Evolutionary conservation across 176 grass and related monocot genomes (phyloP).

Genomic region (Aegilops bicornis): DNA sequence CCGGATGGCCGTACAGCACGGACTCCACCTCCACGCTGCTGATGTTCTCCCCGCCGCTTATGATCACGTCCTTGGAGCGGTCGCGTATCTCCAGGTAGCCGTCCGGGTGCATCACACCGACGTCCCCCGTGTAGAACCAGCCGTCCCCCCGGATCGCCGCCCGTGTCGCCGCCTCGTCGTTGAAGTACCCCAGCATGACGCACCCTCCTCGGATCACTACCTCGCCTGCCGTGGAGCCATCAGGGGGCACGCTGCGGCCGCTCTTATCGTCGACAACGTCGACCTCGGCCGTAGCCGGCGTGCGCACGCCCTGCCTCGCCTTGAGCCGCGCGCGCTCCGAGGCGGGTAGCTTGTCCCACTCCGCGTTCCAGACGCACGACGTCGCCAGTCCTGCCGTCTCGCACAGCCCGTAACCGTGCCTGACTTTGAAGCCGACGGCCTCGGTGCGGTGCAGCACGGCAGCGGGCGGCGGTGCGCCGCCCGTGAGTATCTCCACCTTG

Average conservation of each 20-base stretch:
- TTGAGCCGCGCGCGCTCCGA: slow-evolving; percentile 65
- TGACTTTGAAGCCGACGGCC: slow-evolving; percentile 63
- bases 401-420: slow-evolving; percentile 74
- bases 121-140: slow-evolving; percentile 44
- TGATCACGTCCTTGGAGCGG: slow-evolving; percentile 93
- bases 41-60: slow-evolving; percentile 77
- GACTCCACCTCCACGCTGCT: slow-evolving; percentile 89
- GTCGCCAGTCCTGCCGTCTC: slow-evolving; percentile 56
- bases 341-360: slow-evolving; percentile 61
- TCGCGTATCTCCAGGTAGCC: slow-evolving; percentile 87
- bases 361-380: slow-evolving; percentile 72
- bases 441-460: slow-evolving; percentile 60
- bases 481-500: slow-evolving; percentile 52
- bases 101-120: slow-evolving; percentile 67
- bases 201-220: slow-evolving; percentile 64
- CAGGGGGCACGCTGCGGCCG: slow-evolving; percentile 40
- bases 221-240: slow-evolving; percentile 66
- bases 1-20: slow-evolving; percentile 66
- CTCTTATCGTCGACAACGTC: not conserved
- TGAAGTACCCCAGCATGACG: slow-evolving; percentile 62
- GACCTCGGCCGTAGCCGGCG: slow-evolving; percentile 26
- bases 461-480: slow-evolving; percentile 67
- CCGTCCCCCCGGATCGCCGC: slow-evolving; percentile 43
- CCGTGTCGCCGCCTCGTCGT: slow-evolving; percentile 44
- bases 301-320: slow-evolving; percentile 67